These are phyloP conservation scores for Nothomitra cinnamomea DNA, from an alignment of 2,329 filamentous ascomycete genomes.

Conservation along the genomic window DNA sequence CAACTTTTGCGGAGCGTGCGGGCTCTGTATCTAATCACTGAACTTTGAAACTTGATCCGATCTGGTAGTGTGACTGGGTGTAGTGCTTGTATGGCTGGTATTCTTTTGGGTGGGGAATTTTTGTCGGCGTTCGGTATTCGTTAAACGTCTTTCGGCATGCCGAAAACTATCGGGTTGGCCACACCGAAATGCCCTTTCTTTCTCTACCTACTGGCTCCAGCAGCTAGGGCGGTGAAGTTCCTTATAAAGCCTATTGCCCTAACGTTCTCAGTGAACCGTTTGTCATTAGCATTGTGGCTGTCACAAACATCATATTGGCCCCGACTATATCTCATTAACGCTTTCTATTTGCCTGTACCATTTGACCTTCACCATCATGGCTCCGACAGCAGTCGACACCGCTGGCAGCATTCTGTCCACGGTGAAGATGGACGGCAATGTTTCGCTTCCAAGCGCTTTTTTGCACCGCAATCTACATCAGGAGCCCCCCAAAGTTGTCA, in stretches of 20 bases:
- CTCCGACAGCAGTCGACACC: neutral
- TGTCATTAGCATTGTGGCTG: neutral
- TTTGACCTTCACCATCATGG: neutral
- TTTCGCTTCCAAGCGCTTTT: neutral
- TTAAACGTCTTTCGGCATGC: neutral
- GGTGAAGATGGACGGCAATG: neutral
- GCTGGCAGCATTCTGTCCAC: neutral
- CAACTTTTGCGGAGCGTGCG: too few species aligned
- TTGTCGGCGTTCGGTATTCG: too few species aligned
- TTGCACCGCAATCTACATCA: constrained; percentile 34
- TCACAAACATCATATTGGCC: neutral
- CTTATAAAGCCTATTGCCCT: neutral
- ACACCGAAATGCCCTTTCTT: neutral
- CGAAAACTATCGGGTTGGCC: neutral
- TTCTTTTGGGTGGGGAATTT: too few species aligned
- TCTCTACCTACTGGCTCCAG: neutral
- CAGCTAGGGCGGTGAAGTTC: neutral
- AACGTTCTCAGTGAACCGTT: too few species aligned
- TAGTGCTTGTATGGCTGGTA: too few species aligned
- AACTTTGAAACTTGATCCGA: too few species aligned
- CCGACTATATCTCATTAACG: neutral
- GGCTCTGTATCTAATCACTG: too few species aligned
- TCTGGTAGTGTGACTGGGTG: too few species aligned
- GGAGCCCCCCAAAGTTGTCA: constrained; percentile 29
- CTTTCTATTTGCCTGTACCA: neutral